These are phyloP conservation scores for Peronospora farinosa DNA, from an alignment of 352 stramenopile genomes.

Conservation along the genomic window DNA sequence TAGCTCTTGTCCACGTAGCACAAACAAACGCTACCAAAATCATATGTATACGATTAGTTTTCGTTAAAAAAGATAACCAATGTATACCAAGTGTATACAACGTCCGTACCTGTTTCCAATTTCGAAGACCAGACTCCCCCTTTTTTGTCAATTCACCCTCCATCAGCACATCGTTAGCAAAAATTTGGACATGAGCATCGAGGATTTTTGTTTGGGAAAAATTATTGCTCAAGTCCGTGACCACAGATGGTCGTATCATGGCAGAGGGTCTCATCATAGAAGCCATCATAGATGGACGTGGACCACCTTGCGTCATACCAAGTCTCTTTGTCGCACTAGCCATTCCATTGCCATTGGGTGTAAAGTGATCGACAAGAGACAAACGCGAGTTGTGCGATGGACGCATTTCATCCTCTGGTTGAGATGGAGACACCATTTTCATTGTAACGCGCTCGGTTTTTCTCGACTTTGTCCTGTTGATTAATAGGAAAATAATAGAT, in stretches of 20 bases:
- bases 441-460: too few relatives aligned
- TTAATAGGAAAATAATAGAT: too few relatives aligned
- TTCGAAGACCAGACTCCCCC: constrained; percentile 48
- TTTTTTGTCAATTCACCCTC: constrained; percentile 66
- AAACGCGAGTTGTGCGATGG: constrained; percentile 29
- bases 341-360: background rate
- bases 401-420: constrained; percentile 13
- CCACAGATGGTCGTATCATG: constrained; percentile 42
- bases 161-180: constrained; percentile 63
- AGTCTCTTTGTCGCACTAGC: constrained; percentile 9
- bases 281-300: constrained; percentile 26
- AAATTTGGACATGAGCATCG: constrained; percentile 48
- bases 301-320: constrained; percentile 3
- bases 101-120: constrained; percentile 59
- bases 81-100: background rate
- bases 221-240: constrained; percentile 51
- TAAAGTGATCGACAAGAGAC: constrained; percentile 21
- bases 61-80: background rate
- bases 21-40: constrained; percentile 49
- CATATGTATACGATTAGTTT: background rate
- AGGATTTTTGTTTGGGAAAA: constrained; percentile 58
- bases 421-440: constrained; percentile 4
- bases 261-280: constrained; percentile 29
- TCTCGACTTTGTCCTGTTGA: too few relatives aligned
- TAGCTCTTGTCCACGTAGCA: constrained; percentile 58